Evolutionary conservation across 495 filamentous ascomycete species (phyloP).

Genomic region (Diplogelasinospora grovesii): DNA sequence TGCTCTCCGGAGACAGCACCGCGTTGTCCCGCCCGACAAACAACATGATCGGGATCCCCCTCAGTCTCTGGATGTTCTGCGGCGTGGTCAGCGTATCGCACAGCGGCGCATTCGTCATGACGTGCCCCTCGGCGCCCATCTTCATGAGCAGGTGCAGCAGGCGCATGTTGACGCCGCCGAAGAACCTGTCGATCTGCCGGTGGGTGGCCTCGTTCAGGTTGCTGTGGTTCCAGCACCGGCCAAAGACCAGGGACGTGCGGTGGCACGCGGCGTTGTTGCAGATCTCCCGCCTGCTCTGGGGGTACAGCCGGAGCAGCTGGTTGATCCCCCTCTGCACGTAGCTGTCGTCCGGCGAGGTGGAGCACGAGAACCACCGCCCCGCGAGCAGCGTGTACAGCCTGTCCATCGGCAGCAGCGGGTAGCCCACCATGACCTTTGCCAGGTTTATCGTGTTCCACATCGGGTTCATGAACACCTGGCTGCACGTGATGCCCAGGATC

Average conservation of each 20-base stretch:
- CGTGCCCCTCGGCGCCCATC: conserved; percentile 46
- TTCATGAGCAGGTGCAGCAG: conserved; percentile 51
- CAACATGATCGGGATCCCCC: conserved; percentile 51
- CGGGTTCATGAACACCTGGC: conserved; percentile 61
- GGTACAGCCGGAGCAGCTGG: conserved; percentile 54
- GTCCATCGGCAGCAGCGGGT: conserved; percentile 43
- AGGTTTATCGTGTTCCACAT: conserved; percentile 52
- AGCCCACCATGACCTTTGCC: conserved; percentile 45
- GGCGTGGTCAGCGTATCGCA: conserved; percentile 41
- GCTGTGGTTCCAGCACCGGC: conserved; percentile 56
- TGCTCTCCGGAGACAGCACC: conserved; percentile 53
- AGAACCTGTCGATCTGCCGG: conserved; percentile 53
- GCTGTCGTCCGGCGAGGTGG: conserved; percentile 39
- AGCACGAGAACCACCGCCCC: conserved; percentile 50
- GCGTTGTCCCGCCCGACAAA: conserved; percentile 55
- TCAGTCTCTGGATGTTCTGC: conserved; percentile 44
- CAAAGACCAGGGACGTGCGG: conserved; percentile 53
- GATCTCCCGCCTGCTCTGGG: conserved; percentile 48
- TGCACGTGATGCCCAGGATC: conserved; percentile 56
- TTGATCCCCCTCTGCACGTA: conserved; percentile 47
- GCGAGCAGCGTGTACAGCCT: conserved; percentile 38
- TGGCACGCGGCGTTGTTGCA: conserved; percentile 59
- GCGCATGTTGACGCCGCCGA: conserved; percentile 56
- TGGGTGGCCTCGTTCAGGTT: conserved; percentile 61
- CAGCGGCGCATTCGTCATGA: conserved; percentile 44